These are phyloP conservation scores for Cladosporium sp. DNA, from an alignment of 2,329 filamentous ascomycete genomes.

Conservation along the genomic window DNA sequence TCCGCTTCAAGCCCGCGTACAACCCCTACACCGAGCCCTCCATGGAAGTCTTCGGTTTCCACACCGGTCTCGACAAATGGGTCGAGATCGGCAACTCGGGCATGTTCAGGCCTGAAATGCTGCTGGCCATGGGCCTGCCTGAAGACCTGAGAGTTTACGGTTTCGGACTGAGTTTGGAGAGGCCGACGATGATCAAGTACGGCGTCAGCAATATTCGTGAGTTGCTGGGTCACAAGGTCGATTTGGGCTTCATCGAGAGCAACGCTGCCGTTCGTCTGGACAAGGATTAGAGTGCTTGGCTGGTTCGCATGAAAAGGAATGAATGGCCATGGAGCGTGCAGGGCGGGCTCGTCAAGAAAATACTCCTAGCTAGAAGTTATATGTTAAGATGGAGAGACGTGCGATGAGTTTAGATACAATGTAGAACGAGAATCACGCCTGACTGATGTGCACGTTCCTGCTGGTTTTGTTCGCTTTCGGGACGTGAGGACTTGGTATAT, in stretches of 20 bases:
- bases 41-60: conserved; percentile 98
- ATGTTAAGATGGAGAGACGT: neutral
- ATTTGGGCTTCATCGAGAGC: conserved; percentile 84
- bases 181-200: conserved; percentile 97
- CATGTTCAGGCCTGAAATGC: conserved; percentile 98
- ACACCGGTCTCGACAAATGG: conserved; percentile 82
- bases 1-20: conserved; percentile 96
- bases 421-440: conserved; percentile 13
- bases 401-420: conserved; percentile 3
- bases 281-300: conserved; percentile 59
- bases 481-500: too few species aligned
- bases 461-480: too few species aligned
- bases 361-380: neutral
- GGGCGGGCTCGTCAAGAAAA: neutral
- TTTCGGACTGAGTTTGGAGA: conserved; percentile 85
- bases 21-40: conserved; percentile 93
- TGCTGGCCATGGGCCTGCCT: conserved; percentile 89
- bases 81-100: conserved; percentile 98
- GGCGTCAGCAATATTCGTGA: conserved; percentile 79
- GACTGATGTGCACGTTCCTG: conserved; percentile 1
- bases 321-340: neutral
- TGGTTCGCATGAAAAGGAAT: too few species aligned
- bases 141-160: conserved; percentile 92
- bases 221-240: conserved; percentile 90
- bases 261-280: conserved; percentile 89